Percentiles rank a stretch among this genome's conserved stretches.
phyloP scores from a whole-genome alignment of 2,329 filamentous ascomycete species.

The Fusarium verticillioides region DNA sequence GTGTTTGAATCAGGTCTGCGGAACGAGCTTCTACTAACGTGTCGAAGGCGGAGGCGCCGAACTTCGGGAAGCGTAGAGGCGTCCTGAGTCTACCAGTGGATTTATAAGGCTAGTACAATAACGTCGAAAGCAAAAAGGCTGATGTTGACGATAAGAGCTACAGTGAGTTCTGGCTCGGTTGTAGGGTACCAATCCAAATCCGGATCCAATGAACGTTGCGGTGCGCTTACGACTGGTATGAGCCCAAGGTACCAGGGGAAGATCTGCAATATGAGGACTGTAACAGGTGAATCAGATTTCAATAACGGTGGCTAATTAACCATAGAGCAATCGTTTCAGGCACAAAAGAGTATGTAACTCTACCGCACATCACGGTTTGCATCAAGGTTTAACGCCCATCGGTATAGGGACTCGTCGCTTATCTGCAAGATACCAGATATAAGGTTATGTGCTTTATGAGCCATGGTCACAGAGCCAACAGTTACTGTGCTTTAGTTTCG shows the following conservation, averaged over 20 bases:
- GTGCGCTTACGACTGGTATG: background rate
- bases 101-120: background rate
- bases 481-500: too few species aligned
- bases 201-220: background rate
- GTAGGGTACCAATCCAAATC: constrained; percentile 1
- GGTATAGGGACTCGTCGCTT: background rate
- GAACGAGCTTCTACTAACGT: background rate
- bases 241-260: constrained; percentile 23
- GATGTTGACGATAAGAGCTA: background rate
- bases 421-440: background rate
- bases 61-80: background rate
- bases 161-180: background rate
- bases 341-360: background rate
- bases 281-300: background rate
- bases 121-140: background rate
- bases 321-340: background rate
- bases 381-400: constrained; percentile 9
- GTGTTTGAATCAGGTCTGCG: background rate
- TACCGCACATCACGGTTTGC: background rate
- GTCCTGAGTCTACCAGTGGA: background rate
- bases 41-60: constrained; percentile 21
- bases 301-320: background rate
- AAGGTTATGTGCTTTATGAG: background rate
- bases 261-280: background rate
- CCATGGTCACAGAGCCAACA: background rate